Evolutionary conservation across 768 basidiomycete species (phyloP).

Genomic region (Daedaleopsis nitida): DNA sequence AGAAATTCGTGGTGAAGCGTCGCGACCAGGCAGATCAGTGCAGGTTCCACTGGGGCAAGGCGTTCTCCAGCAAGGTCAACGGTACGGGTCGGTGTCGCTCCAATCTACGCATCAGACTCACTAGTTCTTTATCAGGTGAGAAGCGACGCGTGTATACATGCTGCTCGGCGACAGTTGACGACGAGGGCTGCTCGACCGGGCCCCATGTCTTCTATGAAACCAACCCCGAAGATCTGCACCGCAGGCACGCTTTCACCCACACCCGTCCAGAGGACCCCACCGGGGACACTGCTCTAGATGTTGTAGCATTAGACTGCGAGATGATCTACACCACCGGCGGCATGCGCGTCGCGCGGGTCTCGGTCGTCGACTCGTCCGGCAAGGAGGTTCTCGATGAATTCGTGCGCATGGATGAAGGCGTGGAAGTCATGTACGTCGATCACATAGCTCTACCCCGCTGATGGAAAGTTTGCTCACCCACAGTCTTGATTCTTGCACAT

Average conservation of each 20-base stretch:
- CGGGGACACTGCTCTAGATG: constrained; percentile 57
- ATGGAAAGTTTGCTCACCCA: not conserved
- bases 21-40: constrained; percentile 64
- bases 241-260: constrained; percentile 72
- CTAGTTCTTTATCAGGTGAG: constrained; percentile 50
- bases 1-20: constrained; percentile 68
- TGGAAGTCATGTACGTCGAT: constrained; percentile 64
- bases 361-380: constrained; percentile 80
- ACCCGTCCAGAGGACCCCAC: constrained; percentile 30
- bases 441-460: not conserved
- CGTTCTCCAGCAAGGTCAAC: constrained; percentile 58
- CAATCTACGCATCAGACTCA: not conserved
- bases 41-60: constrained; percentile 81
- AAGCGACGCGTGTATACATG: constrained; percentile 74
- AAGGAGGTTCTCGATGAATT: constrained; percentile 79
- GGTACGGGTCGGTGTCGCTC: constrained; percentile 43
- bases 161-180: constrained; percentile 65
- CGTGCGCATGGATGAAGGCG: constrained; percentile 78
- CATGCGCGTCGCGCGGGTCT: constrained; percentile 87
- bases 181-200: constrained; percentile 73
- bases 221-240: constrained; percentile 63
- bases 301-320: constrained; percentile 94
- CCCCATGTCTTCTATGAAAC: constrained; percentile 92
- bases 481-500: not conserved
- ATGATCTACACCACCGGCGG: constrained; percentile 96